Evolutionary conservation across 768 basidiomycete genomes (phyloP).

Genomic region (Pleurotus citrinopileatus): DNA sequence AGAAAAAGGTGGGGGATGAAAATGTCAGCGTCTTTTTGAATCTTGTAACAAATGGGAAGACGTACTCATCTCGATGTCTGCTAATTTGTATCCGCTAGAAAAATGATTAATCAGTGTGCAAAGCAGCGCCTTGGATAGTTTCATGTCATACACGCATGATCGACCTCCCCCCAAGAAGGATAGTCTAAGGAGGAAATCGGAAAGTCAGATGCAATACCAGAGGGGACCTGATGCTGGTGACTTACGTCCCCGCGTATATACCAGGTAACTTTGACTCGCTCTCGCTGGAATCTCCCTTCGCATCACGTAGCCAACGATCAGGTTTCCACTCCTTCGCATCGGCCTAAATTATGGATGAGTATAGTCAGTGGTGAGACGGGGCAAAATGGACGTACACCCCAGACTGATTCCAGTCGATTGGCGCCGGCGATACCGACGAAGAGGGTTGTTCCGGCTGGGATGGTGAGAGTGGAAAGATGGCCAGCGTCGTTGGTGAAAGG

Average conservation of each 20-base stretch:
- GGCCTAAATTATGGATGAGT: constrained; percentile 3
- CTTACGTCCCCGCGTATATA: constrained; percentile 50
- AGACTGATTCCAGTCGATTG: constrained; percentile 46
- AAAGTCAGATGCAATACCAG: background rate
- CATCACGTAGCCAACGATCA: constrained; percentile 44
- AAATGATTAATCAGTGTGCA: background rate
- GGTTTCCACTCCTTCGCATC: constrained; percentile 51
- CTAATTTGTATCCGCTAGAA: constrained; percentile 48
- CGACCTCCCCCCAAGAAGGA: constrained; percentile 54
- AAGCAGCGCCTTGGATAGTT: constrained; percentile 5
- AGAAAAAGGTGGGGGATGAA: background rate
- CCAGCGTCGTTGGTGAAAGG: constrained; percentile 32
- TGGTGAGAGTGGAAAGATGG: constrained; percentile 28
- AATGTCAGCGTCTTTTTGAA: no score
- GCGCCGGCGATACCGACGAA: constrained; percentile 45
- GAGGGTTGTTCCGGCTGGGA: constrained; percentile 46
- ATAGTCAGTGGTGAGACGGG: background rate
- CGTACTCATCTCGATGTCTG: constrained; percentile 56
- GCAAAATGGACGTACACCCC: constrained; percentile 37
- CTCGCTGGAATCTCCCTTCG: constrained; percentile 12
- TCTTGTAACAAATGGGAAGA: background rate
- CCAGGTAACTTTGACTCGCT: constrained; percentile 34
- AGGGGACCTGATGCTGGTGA: background rate
- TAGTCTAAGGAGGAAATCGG: constrained; percentile 33
- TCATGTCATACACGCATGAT: constrained; percentile 55